phyloP scores from a whole-genome alignment of 768 basidiomycete genomes.

The Tricholoma matsutake region DNA sequence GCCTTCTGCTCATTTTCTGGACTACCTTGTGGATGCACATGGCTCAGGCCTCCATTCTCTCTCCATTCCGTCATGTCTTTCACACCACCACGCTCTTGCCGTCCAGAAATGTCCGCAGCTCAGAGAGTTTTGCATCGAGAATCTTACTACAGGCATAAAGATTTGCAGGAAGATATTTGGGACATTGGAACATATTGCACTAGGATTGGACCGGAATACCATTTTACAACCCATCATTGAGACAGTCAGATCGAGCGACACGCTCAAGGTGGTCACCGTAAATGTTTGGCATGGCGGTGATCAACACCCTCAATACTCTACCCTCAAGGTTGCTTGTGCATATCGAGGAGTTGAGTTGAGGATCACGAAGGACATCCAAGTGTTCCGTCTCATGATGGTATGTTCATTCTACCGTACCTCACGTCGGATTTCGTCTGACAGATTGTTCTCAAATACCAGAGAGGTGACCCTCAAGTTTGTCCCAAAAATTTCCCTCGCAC shows the following conservation, averaged over 20 bases:
- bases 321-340: conserved; percentile 63
- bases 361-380: conserved; percentile 47
- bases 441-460: conserved; percentile 7
- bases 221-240: conserved; percentile 54
- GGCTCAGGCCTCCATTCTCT: conserved; percentile 49
- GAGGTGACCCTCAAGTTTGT: conserved; percentile 14
- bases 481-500: conserved; percentile 14
- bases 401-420: conserved; percentile 20
- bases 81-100: conserved; percentile 43
- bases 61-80: conserved; percentile 51
- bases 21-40: conserved; percentile 51
- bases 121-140: conserved; percentile 55
- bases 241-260: conserved; percentile 42
- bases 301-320: conserved; percentile 46
- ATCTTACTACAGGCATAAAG: conserved; percentile 40
- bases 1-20: conserved; percentile 51
- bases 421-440: conserved; percentile 5
- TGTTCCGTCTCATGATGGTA: conserved; percentile 52
- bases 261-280: conserved; percentile 48
- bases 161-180: conserved; percentile 48
- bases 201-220: conserved; percentile 58
- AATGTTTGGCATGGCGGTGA: conserved; percentile 53
- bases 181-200: conserved; percentile 53
- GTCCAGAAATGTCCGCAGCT: conserved; percentile 49
- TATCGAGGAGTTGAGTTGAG: conserved; percentile 54